These are phyloP conservation scores for Blastomyces parvus DNA, from an alignment of 2,329 filamentous ascomycete species.

Conservation along the genomic window DNA sequence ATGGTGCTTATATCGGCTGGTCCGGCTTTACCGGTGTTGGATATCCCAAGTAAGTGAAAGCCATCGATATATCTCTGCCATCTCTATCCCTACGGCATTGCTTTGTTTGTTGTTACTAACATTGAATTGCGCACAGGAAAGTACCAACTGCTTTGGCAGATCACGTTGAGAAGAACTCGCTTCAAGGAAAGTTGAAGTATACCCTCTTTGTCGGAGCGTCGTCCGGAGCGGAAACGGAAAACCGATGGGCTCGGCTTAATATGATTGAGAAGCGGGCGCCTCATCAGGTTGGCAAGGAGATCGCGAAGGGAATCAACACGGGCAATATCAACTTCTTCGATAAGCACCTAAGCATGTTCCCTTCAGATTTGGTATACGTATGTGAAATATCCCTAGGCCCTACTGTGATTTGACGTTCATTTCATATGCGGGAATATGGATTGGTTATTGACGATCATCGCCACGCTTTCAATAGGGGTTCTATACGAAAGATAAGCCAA, in stretches of 20 bases:
- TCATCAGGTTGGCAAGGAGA: constrained; percentile 84
- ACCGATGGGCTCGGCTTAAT: constrained; percentile 77
- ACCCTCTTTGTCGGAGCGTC: constrained; percentile 84
- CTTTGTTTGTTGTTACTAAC: background rate
- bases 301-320: constrained; percentile 81
- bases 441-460: background rate
- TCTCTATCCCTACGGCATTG: no score
- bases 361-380: constrained; percentile 72
- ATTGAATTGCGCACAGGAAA: constrained; percentile 47
- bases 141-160: constrained; percentile 76
- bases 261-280: constrained; percentile 82
- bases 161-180: constrained; percentile 75
- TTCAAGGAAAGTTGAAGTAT: constrained; percentile 78
- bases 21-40: constrained; percentile 84
- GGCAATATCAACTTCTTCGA: constrained; percentile 87
- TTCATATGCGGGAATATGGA: background rate
- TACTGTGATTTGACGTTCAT: background rate
- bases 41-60: constrained; percentile 63
- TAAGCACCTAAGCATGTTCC: constrained; percentile 90
- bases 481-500: constrained; percentile 71
- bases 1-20: constrained; percentile 83
- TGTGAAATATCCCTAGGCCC: constrained; percentile 27
- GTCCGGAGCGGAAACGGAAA: constrained; percentile 81
- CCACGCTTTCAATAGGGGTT: constrained; percentile 46
- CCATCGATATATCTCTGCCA: background rate